These are phyloP conservation scores for Ogataea paraovalis DNA, from an alignment of 805 yeast species.

Conservation along the genomic window DNA sequence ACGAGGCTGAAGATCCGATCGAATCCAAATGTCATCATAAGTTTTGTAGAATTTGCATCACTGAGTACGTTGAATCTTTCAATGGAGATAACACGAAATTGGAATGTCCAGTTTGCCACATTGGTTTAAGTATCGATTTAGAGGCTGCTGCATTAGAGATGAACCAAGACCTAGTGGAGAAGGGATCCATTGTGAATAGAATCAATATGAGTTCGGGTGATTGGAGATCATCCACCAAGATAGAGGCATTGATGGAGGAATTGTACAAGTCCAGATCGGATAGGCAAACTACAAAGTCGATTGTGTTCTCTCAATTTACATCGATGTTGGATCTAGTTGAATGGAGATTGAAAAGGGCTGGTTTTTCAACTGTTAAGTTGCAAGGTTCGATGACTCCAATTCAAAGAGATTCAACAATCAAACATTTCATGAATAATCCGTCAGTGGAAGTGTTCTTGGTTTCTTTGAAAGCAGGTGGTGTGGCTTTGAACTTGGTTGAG, in stretches of 20 bases:
- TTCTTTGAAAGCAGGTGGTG: conserved; percentile 98
- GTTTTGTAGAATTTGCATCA: conserved; percentile 89
- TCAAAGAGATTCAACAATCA: conserved; percentile 88
- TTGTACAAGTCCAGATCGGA: conserved; percentile 83
- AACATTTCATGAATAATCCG: conserved; percentile 88
- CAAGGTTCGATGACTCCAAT: conserved; percentile 97
- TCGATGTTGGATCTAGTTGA: conserved; percentile 94
- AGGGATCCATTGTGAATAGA: conserved; percentile 77
- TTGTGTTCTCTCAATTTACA: conserved; percentile 96
- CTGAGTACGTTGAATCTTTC: conserved; percentile 82
- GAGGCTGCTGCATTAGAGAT: conserved; percentile 82
- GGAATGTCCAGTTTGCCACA: conserved; percentile 95
- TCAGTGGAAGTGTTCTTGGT: conserved; percentile 91
- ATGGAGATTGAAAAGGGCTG: conserved; percentile 93
- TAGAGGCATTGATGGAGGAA: conserved; percentile 94
- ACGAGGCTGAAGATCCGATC: conserved; percentile 97
- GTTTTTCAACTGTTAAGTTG: conserved; percentile 87
- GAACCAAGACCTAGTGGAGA: conserved; percentile 51
- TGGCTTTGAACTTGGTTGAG: conserved; percentile 91
- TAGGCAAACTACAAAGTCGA: conserved; percentile 84
- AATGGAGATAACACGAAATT: conserved; percentile 55
- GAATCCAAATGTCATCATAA: conserved; percentile 91
- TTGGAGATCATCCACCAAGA: conserved; percentile 94
- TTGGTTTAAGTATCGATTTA: conserved; percentile 84
- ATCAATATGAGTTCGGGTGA: conserved; percentile 73